Evolutionary conservation across 257 asterid species (phyloP).

Genomic region (Plantago elongata): DNA sequence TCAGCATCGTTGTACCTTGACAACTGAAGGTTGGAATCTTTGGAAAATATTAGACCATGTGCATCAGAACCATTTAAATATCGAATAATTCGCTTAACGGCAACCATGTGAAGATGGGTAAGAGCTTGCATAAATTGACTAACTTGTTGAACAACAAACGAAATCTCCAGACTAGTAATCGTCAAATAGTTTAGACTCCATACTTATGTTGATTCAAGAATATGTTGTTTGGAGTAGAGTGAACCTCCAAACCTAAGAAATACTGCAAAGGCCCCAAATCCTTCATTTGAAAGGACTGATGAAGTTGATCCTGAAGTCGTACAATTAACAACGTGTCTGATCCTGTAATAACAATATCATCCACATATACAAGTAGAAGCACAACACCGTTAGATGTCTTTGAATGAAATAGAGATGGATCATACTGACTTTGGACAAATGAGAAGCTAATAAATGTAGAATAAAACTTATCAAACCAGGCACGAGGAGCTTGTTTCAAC

Average conservation of each 20-base stretch:
- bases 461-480: not conserved
- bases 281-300: not conserved
- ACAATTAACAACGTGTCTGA: too few relatives aligned
- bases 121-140: not conserved
- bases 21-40: too few relatives aligned
- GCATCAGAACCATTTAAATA: too few relatives aligned
- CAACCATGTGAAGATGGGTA: too few relatives aligned
- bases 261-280: not conserved
- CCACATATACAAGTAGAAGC: too few relatives aligned
- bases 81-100: too few relatives aligned
- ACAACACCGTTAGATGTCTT: not conserved
- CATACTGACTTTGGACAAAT: too few relatives aligned
- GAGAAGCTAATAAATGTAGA: too few relatives aligned
- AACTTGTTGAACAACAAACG: conserved; percentile 6
- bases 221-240: not conserved
- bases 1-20: too few relatives aligned
- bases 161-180: not conserved
- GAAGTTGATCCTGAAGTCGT: not conserved
- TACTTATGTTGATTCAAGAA: conserved; percentile 8
- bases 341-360: too few relatives aligned
- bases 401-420: too few relatives aligned
- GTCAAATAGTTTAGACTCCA: conserved; percentile 7
- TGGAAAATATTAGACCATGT: too few relatives aligned
- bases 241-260: conserved; percentile 6
- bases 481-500: conserved; percentile 5